phyloP scores from a whole-genome alignment of 2,329 filamentous ascomycete species.

The Talaromyces funiculosus region DNA sequence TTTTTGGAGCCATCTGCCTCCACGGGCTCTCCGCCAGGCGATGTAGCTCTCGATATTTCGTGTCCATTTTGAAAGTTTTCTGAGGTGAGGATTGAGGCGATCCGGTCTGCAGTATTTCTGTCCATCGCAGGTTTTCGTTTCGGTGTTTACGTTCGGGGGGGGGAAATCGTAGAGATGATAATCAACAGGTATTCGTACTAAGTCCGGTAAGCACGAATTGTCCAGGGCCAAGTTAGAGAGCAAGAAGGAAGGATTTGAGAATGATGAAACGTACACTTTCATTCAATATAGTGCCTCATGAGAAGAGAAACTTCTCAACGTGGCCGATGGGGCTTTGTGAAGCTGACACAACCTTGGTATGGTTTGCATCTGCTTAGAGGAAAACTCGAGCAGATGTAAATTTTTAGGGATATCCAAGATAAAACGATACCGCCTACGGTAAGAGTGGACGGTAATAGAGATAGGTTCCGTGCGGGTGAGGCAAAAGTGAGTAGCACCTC shows the following conservation, averaged over 20 bases:
- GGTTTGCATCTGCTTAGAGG: not conserved
- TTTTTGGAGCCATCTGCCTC: constrained; percentile 51
- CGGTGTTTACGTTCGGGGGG: not conserved
- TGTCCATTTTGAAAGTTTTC: constrained; percentile 46
- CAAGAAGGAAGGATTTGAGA: not conserved
- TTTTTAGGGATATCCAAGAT: too few species aligned
- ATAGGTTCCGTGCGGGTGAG: not conserved
- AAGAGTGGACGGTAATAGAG: not conserved
- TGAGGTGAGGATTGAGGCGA: constrained; percentile 28
- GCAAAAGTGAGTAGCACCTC: not conserved
- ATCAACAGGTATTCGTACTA: constrained; percentile 1
- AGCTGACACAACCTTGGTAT: not conserved
- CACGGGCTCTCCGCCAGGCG: constrained; percentile 57
- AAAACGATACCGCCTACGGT: too few species aligned
- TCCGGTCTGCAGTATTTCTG: constrained; percentile 21
- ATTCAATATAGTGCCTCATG: not conserved
- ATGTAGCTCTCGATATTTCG: constrained; percentile 78
- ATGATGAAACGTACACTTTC: not conserved
- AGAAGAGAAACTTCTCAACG: constrained; percentile 5
- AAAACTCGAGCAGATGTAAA: too few species aligned
- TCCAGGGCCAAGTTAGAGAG: not conserved
- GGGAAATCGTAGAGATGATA: not conserved
- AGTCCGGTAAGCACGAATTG: not conserved
- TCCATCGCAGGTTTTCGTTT: constrained; percentile 29
- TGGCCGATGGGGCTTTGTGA: not conserved